phyloP scores from a whole-genome alignment of 768 basidiomycete genomes.

The Lentinula boryana region DNA sequence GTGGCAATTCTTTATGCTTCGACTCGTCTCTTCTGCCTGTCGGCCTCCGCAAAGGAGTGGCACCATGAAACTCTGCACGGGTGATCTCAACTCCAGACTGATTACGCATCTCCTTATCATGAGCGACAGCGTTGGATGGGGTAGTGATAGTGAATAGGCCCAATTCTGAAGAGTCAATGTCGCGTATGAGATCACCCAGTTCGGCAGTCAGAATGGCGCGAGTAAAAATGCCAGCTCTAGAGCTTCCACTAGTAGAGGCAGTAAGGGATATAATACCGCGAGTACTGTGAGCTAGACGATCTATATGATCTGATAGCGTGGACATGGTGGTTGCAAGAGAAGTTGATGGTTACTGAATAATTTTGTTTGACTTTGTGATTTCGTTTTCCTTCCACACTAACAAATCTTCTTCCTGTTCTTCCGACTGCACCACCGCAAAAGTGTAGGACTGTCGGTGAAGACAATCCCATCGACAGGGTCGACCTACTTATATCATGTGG shows the following conservation, averaged over 20 bases:
- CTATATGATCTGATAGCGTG: constrained; percentile 60
- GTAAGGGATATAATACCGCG: constrained; percentile 46
- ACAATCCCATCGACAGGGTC: not conserved
- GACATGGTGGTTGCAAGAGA: constrained; percentile 31
- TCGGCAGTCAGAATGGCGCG: constrained; percentile 55
- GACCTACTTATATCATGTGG: constrained; percentile 5
- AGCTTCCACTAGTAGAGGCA: constrained; percentile 21
- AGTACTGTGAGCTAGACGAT: constrained; percentile 52
- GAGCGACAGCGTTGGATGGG: constrained; percentile 14
- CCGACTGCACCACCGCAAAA: not conserved
- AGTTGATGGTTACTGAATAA: not conserved
- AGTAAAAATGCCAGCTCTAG: constrained; percentile 45
- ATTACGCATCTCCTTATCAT: constrained; percentile 26
- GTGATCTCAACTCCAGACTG: constrained; percentile 36
- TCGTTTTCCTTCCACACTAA: not conserved
- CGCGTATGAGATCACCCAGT: constrained; percentile 75
- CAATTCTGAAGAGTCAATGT: constrained; percentile 71
- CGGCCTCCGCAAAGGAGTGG: constrained; percentile 59
- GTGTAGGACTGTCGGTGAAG: not conserved
- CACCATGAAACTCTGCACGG: constrained; percentile 61
- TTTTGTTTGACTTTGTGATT: not conserved
- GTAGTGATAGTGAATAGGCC: constrained; percentile 65
- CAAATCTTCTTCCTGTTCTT: not conserved
- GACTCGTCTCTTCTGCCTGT: constrained; percentile 32
- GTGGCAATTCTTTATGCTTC: constrained; percentile 45